These are phyloP conservation scores for Microdochium trichocladiopsis DNA, from an alignment of 2,329 filamentous ascomycete genomes.

Conservation along the genomic window DNA sequence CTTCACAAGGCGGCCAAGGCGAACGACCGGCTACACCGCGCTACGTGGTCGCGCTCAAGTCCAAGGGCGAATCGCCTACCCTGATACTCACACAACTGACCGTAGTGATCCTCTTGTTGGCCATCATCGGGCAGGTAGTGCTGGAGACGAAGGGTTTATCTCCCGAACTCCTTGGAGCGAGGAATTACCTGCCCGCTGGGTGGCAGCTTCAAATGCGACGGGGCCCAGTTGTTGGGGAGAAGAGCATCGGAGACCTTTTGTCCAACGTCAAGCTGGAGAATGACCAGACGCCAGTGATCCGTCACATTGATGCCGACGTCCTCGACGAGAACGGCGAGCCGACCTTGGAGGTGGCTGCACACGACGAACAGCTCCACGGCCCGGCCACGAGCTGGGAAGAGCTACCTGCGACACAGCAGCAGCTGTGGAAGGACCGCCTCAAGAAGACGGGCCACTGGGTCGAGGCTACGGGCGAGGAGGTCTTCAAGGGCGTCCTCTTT, in stretches of 20 bases:
- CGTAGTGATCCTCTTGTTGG: conserved; percentile 51
- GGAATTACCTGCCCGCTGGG: conserved; percentile 43
- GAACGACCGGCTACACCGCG: conserved; percentile 46
- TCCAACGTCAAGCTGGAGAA: conserved; percentile 21
- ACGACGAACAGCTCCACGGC: conserved; percentile 39
- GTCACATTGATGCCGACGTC: conserved; percentile 14
- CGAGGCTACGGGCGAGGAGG: conserved; percentile 68
- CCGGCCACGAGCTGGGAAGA: conserved; percentile 65
- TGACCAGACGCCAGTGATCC: conserved; percentile 30
- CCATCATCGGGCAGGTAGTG: conserved; percentile 55
- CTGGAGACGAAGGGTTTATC: conserved; percentile 55
- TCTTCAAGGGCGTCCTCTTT: conserved; percentile 74
- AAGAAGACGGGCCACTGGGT: conserved; percentile 69
- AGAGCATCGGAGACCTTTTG: conserved; percentile 24
- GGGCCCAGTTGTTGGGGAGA: conserved; percentile 5
- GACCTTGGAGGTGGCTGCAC: conserved; percentile 32
- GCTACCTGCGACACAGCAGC: conserved; percentile 53
- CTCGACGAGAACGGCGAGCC: conserved; percentile 13
- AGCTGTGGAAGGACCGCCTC: conserved; percentile 63
- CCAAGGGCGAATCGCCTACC: conserved; percentile 41
- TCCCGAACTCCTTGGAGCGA: conserved; percentile 45
- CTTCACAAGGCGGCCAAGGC: conserved; percentile 21
- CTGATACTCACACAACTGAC: conserved; percentile 46
- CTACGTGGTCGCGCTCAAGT: conserved; percentile 61
- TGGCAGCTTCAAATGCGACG: conserved; percentile 18